Conservation (phyloP, 306 rosid genomes). For the Gynostemma pentaphyllum region DNA sequence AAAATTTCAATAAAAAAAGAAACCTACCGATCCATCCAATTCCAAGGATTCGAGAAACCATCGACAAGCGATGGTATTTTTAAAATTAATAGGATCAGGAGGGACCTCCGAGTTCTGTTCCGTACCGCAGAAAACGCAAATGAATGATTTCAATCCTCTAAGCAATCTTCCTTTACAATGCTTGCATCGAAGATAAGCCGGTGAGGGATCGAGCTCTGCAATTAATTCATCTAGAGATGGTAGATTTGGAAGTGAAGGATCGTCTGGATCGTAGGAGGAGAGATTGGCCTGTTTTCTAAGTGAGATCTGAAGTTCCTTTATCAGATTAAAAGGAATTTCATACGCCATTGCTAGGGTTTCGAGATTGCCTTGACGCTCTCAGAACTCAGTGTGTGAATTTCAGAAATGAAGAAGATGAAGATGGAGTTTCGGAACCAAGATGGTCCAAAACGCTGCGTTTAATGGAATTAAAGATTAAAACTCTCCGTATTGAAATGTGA, state of each 20-base stretch:
- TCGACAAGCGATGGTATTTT: constrained; percentile 46
- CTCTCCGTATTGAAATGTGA: no score
- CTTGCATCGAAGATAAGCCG: constrained; percentile 65
- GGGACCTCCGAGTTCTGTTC: constrained; percentile 43
- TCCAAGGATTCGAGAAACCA: constrained; percentile 67
- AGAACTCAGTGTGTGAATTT: no score
- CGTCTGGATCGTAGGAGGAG: constrained; percentile 57
- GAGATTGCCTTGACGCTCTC: no score
- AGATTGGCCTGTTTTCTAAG: constrained; percentile 55
- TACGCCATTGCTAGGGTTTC: constrained; percentile 43
- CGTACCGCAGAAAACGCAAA: constrained; percentile 68
- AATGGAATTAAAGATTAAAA: neutral
- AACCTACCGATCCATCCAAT: constrained; percentile 77
- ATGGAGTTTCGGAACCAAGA: neutral
- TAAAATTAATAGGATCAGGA: constrained; percentile 69
- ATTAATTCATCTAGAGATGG: constrained; percentile 51
- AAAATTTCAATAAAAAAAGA: neutral
- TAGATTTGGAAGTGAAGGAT: constrained; percentile 36
- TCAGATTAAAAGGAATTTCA: constrained; percentile 59
- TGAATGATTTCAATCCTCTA: constrained; percentile 42
- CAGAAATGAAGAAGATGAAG: neutral
- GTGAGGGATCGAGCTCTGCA: constrained; percentile 65
- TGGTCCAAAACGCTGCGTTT: neutral
- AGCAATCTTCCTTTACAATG: constrained; percentile 67
- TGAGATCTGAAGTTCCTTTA: constrained; percentile 46